Evolutionary conservation across 1,284 basidiomycete species (phyloP).

Genomic region (Agroathelia rolfsii): DNA sequence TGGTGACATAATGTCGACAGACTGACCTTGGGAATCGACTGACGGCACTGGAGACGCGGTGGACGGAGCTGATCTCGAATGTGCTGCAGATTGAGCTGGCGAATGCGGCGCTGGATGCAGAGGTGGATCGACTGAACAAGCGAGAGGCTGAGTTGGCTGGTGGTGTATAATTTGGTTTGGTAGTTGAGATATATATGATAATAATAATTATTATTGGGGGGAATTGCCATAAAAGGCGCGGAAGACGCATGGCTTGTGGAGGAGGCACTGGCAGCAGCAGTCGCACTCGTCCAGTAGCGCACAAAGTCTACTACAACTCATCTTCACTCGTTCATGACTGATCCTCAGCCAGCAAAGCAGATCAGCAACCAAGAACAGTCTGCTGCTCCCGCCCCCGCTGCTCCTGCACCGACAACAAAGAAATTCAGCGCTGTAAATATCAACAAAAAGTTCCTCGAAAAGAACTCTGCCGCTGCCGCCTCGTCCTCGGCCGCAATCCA

Average conservation of each 20-base stretch:
- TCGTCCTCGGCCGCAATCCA: conserved; percentile 28
- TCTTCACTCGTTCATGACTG: too few species aligned
- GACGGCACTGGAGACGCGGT: conserved; percentile 71
- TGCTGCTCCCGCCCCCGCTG: conserved; percentile 19
- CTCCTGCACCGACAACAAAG: conserved; percentile 52
- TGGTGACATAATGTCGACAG: conserved; percentile 35
- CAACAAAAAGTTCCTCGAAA: conserved; percentile 90
- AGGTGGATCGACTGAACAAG: conserved; percentile 50
- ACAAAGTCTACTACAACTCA: too few species aligned
- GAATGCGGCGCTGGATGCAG: conserved; percentile 73
- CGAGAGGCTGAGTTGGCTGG: conserved; percentile 50
- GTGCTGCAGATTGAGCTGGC: conserved; percentile 88
- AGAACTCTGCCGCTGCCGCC: conserved; percentile 48
- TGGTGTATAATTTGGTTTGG: too few species aligned
- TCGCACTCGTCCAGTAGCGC: too few species aligned
- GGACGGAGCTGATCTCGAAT: conserved; percentile 83
- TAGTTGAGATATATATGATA: too few species aligned
- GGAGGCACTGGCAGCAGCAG: too few species aligned
- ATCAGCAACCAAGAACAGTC: too few species aligned
- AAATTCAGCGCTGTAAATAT: conserved; percentile 83
- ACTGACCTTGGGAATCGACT: conserved; percentile 69
- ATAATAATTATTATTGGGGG: too few species aligned
- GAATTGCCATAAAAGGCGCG: too few species aligned
- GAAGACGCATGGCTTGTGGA: too few species aligned
- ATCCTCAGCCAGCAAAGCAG: too few species aligned